phyloP scores from a whole-genome alignment of 768 basidiomycete genomes.

The Mycena albidolilacea region DNA sequence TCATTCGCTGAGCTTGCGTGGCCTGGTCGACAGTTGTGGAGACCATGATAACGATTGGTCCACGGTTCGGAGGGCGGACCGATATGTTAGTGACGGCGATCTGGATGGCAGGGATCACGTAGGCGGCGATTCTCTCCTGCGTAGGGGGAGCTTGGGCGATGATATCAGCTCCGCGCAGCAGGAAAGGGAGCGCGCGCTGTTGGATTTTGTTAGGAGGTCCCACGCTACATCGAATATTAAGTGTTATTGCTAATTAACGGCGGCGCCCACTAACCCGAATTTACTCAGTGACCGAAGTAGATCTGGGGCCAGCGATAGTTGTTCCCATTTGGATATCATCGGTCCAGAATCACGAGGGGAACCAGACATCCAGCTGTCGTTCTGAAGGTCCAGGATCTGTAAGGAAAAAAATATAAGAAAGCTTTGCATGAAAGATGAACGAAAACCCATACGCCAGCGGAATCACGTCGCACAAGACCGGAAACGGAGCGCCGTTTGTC shows the following conservation, averaged over 20 bases:
- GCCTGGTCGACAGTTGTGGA: conserved; percentile 99
- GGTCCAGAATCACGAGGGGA: conserved; percentile 82
- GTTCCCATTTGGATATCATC: conserved; percentile 96
- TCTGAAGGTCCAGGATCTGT: conserved; percentile 71
- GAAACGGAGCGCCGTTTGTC: conserved; percentile 86
- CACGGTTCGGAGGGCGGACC: conserved; percentile 73
- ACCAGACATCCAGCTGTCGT: conserved; percentile 67
- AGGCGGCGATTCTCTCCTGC: conserved; percentile 97
- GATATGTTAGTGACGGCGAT: conserved; percentile 78
- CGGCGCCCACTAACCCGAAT: conserved; percentile 81
- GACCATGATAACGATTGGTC: conserved; percentile 92
- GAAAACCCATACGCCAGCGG: conserved; percentile 70
- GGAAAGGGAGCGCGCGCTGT: conserved; percentile 95
- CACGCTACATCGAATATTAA: conserved; percentile 65
- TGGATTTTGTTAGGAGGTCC: conserved; percentile 99
- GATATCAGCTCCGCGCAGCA: conserved; percentile 94
- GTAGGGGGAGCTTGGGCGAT: conserved; percentile 99
- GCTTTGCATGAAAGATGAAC: conserved; percentile 24
- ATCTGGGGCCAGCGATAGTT: conserved; percentile 88
- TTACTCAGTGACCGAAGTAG: conserved; percentile 90
- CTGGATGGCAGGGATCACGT: conserved; percentile 93
- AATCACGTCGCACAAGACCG: conserved; percentile 80
- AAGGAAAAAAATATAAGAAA: conserved; percentile 27
- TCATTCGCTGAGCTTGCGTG: conserved; percentile 96
- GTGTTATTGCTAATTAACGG: neutral